Conservation (phyloP, 1,139 yeast genomes). For the Candida labiduridarum region DNA sequence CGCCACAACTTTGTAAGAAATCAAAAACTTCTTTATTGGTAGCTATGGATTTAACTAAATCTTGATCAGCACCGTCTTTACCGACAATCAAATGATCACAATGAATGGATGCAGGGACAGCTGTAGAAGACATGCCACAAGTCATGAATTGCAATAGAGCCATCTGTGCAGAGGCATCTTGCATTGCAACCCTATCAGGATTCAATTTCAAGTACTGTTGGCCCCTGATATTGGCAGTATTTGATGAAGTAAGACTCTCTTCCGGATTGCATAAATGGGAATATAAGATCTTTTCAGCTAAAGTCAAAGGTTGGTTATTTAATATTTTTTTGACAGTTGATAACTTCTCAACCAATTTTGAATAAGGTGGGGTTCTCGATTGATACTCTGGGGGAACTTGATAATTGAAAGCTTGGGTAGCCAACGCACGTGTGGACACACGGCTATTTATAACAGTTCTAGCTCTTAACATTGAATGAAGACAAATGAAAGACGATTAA, state of each 20-base stretch:
- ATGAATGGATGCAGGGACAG: conserved; percentile 93
- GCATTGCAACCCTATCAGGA: conserved; percentile 99
- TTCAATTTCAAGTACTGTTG: conserved; percentile 80
- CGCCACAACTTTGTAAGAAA: conserved; percentile 87
- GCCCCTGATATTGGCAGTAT: conserved; percentile 71
- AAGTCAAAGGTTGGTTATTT: conserved; percentile 74
- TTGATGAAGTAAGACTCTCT: conserved; percentile 61
- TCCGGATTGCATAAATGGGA: conserved; percentile 89
- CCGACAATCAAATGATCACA: conserved; percentile 98
- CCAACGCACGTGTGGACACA: conserved; percentile 26
- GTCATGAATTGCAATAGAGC: conserved; percentile 97
- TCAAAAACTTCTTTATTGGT: conserved; percentile 94
- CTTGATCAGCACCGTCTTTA: conserved; percentile 83
- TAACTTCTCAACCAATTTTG: conserved; percentile 67
- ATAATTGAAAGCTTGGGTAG: conserved; percentile 33
- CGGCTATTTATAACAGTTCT: conserved; percentile 10
- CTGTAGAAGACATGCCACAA: conserved; percentile 82
- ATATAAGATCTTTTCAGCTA: conserved; percentile 91
- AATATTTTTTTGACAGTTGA: conserved; percentile 63
- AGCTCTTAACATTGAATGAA: conserved; percentile 14
- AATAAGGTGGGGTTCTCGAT: conserved; percentile 86
- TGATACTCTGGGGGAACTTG: conserved; percentile 60
- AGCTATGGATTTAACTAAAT: conserved; percentile 72
- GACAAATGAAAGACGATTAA: neutral
- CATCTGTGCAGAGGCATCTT: conserved; percentile 98